These are phyloP conservation scores for Eucalyptus sp. DNA, from an alignment of 345 rosid species.

Conservation along the genomic window DNA sequence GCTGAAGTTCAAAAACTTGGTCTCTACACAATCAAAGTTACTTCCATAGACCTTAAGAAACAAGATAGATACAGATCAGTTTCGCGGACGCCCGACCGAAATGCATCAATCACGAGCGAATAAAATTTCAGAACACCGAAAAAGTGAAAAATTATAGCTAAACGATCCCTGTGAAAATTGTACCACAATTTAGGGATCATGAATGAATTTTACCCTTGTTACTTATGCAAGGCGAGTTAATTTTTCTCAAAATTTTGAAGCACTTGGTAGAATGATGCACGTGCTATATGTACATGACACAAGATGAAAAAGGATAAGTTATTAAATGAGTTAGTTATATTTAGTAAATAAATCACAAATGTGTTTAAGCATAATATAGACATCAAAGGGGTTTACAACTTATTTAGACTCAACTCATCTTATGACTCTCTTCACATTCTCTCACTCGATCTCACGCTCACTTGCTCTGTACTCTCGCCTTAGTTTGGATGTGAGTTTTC, in stretches of 20 bases:
- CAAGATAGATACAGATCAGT: not conserved
- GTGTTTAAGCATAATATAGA: too few species aligned
- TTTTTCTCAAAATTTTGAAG: not conserved
- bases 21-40: not conserved
- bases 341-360: too few species aligned
- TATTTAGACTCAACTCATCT: too few species aligned
- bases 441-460: too few species aligned
- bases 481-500: too few species aligned
- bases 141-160: not conserved
- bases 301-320: too few species aligned
- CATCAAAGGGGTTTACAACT: too few species aligned
- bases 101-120: not conserved
- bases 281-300: not conserved
- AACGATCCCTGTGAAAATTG: not conserved
- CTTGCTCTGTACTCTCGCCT: rapidly evolving
- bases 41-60: not conserved
- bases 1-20: not conserved
- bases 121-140: not conserved
- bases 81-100: not conserved
- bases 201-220: not conserved
- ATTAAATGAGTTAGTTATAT: too few species aligned
- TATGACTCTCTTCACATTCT: too few species aligned
- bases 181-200: not conserved
- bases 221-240: not conserved
- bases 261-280: not conserved